Evolutionary conservation across 2,329 filamentous ascomycete species (phyloP).

Genomic region (Penicillium sp.): DNA sequence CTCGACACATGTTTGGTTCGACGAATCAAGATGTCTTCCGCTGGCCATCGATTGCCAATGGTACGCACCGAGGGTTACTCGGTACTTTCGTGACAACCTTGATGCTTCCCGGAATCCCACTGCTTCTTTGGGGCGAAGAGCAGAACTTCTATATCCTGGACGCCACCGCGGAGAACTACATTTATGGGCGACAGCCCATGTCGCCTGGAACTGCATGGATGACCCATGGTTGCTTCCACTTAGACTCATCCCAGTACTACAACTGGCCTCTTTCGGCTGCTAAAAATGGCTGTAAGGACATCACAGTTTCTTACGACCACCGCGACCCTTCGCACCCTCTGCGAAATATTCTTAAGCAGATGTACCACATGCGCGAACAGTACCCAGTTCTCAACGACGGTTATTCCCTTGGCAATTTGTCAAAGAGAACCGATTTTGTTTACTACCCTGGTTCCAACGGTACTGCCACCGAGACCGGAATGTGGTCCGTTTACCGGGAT

Average conservation of each 20-base stretch:
- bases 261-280: conserved; percentile 56
- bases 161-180: conserved; percentile 62
- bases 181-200: conserved; percentile 64
- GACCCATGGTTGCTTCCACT: conserved; percentile 60
- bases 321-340: conserved; percentile 61
- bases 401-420: conserved; percentile 53
- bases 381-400: conserved; percentile 62
- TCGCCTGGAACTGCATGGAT: conserved; percentile 61
- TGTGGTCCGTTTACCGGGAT: conserved; percentile 59
- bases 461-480: conserved; percentile 54
- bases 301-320: conserved; percentile 57
- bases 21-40: conserved; percentile 66
- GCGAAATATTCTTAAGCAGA: conserved; percentile 59
- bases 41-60: conserved; percentile 57
- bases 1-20: conserved; percentile 62
- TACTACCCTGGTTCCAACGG: conserved; percentile 53
- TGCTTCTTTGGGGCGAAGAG: conserved; percentile 63
- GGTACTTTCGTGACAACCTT: conserved; percentile 59
- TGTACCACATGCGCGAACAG: conserved; percentile 58
- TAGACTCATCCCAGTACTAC: conserved; percentile 57
- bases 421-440: conserved; percentile 53
- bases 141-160: conserved; percentile 64
- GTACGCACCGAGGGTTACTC: conserved; percentile 56
- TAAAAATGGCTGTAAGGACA: conserved; percentile 55
- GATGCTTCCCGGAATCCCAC: conserved; percentile 59